A percentile compares a stretch with the other conserved stretches of the same genome.
These are phyloP conservation scores for Amanita exitialis DNA, from an alignment of 768 basidiomycete species.

Conservation along the genomic window DNA sequence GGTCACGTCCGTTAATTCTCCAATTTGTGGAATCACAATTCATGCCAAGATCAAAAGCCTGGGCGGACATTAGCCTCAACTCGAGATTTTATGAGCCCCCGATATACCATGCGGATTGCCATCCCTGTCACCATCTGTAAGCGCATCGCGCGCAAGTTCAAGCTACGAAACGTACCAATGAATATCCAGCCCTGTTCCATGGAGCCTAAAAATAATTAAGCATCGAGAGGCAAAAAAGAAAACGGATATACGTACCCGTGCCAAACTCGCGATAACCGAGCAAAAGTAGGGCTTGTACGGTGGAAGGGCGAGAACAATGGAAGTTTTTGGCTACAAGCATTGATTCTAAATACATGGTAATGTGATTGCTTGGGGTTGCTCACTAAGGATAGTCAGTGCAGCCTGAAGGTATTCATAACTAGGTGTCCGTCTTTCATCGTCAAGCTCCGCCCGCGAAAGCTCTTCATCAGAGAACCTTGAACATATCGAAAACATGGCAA, in stretches of 20 bases:
- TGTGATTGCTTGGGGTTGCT: slow-evolving; percentile 10
- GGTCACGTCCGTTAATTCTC: slow-evolving; percentile 48
- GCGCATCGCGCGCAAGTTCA: background rate
- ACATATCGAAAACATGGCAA: slow-evolving; percentile 76
- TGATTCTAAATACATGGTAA: background rate
- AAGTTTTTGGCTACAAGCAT: slow-evolving; percentile 42
- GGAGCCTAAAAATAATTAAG: slow-evolving; percentile 23
- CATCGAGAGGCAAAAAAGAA: no score
- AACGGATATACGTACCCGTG: slow-evolving; percentile 29
- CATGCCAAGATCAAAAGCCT: slow-evolving; percentile 76
- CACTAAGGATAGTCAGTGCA: slow-evolving; percentile 59
- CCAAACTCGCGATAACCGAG: slow-evolving; percentile 82
- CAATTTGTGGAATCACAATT: slow-evolving; percentile 73
- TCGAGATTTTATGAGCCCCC: slow-evolving; percentile 3
- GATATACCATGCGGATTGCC: slow-evolving; percentile 63
- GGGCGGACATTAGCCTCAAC: background rate
- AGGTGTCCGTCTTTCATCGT: slow-evolving; percentile 51
- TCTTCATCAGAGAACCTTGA: slow-evolving; percentile 58
- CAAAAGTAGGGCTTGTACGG: slow-evolving; percentile 73
- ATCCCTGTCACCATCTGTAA: slow-evolving; percentile 31
- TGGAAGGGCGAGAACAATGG: slow-evolving; percentile 60
- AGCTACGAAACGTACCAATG: slow-evolving; percentile 36
- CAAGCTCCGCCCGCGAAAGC: slow-evolving; percentile 25
- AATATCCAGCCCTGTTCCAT: slow-evolving; percentile 88
- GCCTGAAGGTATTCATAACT: slow-evolving; percentile 53